These are phyloP conservation scores for Dalbergia cochinchinensis DNA, from an alignment of 306 rosid genomes.

Conservation along the genomic window DNA sequence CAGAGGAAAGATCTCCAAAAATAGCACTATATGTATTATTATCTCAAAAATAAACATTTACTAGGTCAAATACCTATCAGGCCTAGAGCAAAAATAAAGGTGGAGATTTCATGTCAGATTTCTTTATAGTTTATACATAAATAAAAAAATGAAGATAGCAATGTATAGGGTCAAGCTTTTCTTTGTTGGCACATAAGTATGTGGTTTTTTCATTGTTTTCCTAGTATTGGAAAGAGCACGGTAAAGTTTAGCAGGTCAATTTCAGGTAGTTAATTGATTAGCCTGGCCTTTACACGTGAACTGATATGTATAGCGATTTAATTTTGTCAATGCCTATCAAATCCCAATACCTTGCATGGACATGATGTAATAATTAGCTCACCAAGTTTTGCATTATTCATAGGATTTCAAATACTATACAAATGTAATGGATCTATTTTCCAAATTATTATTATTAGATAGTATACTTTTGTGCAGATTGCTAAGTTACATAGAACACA, in stretches of 20 bases:
- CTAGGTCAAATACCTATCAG: constrained; percentile 53
- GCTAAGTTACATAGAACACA: constrained; percentile 43
- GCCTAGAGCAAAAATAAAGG: constrained; percentile 34
- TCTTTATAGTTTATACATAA: neutral
- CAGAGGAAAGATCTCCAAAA: constrained; percentile 39
- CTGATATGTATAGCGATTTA: constrained; percentile 51
- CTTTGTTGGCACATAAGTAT: constrained; percentile 16
- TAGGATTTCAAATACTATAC: neutral
- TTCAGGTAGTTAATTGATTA: constrained; percentile 51
- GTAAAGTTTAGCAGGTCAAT: constrained; percentile 55
- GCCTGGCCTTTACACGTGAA: constrained; percentile 61
- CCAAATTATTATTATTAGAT: neutral
- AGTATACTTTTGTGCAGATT: constrained; percentile 30
- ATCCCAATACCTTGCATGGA: constrained; percentile 64
- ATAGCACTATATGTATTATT: constrained; percentile 18
- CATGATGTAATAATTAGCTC: constrained; percentile 69
- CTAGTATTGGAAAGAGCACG: constrained; percentile 38
- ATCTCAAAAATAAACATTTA: constrained; percentile 31
- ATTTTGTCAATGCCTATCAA: constrained; percentile 49
- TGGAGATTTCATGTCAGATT: constrained; percentile 30
- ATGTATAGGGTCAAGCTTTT: constrained; percentile 1
- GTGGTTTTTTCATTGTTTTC: constrained; percentile 19
- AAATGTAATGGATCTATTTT: constrained; percentile 12
- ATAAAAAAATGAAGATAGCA: constrained; percentile 6
- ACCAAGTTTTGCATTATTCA: constrained; percentile 38